Percentiles rank a stretch among this genome's conserved stretches.
These are phyloP conservation scores for Backusella australiensis DNA, from an alignment of 192 early-diverging fungal genomes.

Conservation along the genomic window DNA sequence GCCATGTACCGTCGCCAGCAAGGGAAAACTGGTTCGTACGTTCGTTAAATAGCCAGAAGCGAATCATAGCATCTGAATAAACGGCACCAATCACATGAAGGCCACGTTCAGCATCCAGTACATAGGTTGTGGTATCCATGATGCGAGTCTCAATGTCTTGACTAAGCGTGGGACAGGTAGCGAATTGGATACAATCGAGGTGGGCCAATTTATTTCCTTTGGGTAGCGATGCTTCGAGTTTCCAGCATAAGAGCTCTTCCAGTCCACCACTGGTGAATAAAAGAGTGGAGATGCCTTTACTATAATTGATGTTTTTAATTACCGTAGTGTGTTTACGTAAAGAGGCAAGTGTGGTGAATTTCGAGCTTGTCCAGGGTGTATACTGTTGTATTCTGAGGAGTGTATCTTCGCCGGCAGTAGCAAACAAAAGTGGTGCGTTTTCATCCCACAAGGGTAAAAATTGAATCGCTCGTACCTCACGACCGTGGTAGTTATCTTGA, in stretches of 20 bases:
- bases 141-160: slow-evolving; percentile 66
- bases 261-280: slow-evolving; percentile 64
- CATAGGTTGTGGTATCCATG: slow-evolving; percentile 67
- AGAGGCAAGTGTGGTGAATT: slow-evolving; percentile 13
- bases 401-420: slow-evolving; percentile 59
- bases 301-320: slow-evolving; percentile 46
- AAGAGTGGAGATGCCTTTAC: slow-evolving; percentile 32
- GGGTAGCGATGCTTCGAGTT: slow-evolving; percentile 29
- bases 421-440: slow-evolving; percentile 42
- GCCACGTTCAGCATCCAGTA: slow-evolving; percentile 17
- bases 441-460: slow-evolving; percentile 25
- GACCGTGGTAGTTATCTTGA: slow-evolving; percentile 58
- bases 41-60: slow-evolving; percentile 65
- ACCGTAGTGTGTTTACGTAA: slow-evolving; percentile 56
- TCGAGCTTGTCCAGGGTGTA: slow-evolving; percentile 19
- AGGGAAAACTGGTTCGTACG: slow-evolving; percentile 42
- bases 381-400: slow-evolving; percentile 54
- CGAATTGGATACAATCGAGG: slow-evolving; percentile 47
- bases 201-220: slow-evolving; percentile 19
- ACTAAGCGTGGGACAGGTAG: slow-evolving; percentile 40
- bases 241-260: slow-evolving; percentile 68
- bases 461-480: slow-evolving; percentile 57
- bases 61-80: slow-evolving; percentile 69
- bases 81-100: slow-evolving; percentile 62
- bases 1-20: slow-evolving; percentile 47